These are phyloP conservation scores for Ganoderma boninense DNA, from an alignment of 1,284 basidiomycete genomes.

Conservation along the genomic window DNA sequence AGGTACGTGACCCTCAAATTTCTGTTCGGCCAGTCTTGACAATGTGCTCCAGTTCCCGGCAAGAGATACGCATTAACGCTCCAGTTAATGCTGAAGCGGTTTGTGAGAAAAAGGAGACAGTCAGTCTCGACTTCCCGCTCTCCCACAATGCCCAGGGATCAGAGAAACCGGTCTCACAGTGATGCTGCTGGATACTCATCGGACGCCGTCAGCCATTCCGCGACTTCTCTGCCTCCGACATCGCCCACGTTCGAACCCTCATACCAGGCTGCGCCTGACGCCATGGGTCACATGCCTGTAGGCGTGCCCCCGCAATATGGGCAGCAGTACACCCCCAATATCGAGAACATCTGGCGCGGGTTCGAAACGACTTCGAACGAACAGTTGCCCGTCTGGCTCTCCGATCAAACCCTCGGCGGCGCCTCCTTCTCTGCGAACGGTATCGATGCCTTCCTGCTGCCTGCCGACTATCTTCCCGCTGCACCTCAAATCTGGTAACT, in stretches of 20 bases:
- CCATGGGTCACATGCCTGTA: slow-evolving; percentile 36
- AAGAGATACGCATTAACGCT: slow-evolving; percentile 90
- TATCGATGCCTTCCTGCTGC: slow-evolving; percentile 84
- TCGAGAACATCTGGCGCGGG: slow-evolving; percentile 79
- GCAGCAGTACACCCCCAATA: slow-evolving; percentile 53
- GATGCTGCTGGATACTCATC: slow-evolving; percentile 37
- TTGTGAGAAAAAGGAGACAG: slow-evolving; percentile 65
- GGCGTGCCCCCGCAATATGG: slow-evolving; percentile 41
- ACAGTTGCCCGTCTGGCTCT: slow-evolving; percentile 83
- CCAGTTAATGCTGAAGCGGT: slow-evolving; percentile 86
- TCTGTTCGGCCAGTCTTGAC: slow-evolving; percentile 17
- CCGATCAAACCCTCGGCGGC: slow-evolving; percentile 81
- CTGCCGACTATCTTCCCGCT: slow-evolving; percentile 73
- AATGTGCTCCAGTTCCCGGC: slow-evolving; percentile 71
- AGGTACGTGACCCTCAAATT: slow-evolving; percentile 53
- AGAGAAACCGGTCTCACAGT: slow-evolving; percentile 37
- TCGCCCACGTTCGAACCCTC: slow-evolving; percentile 44
- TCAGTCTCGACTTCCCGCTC: slow-evolving; percentile 63
- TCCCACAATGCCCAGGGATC: slow-evolving; percentile 61
- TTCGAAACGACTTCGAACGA: slow-evolving; percentile 75
- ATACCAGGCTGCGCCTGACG: slow-evolving; percentile 36
- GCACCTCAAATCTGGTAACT: slow-evolving; percentile 76
- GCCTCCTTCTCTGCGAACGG: slow-evolving; percentile 78
- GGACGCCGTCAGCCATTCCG: slow-evolving; percentile 34
- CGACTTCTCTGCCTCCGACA: slow-evolving; percentile 36